These are phyloP conservation scores for Malassezia sp. DNA, from an alignment of 1,284 basidiomycete species.

Conservation along the genomic window DNA sequence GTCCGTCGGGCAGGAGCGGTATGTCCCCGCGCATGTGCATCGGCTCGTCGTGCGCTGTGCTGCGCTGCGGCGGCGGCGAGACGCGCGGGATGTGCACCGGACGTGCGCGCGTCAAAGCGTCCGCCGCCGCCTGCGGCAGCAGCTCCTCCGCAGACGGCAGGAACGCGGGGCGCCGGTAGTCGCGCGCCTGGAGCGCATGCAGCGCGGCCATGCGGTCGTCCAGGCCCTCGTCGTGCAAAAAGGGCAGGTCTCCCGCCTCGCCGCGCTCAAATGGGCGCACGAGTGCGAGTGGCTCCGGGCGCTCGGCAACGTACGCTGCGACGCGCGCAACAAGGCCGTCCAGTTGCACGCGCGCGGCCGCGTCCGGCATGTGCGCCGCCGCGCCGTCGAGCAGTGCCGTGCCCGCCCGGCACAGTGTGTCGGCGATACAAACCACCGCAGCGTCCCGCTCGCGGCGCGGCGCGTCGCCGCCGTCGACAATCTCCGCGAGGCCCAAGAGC, in stretches of 20 bases:
- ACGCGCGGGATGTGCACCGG: constrained; percentile 50
- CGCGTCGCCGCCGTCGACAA: constrained; percentile 78
- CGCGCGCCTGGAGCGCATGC: constrained; percentile 17
- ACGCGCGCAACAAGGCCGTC: constrained; percentile 33
- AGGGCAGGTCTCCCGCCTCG: too few relatives aligned
- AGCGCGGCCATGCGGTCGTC: constrained; percentile 31
- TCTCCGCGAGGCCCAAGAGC: constrained; percentile 67
- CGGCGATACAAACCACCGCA: constrained; percentile 72
- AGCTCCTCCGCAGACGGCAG: constrained; percentile 32
- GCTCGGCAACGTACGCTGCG: constrained; percentile 23
- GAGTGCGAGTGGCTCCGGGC: constrained; percentile 28
- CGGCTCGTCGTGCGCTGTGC: constrained; percentile 10
- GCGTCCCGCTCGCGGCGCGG: constrained; percentile 4
- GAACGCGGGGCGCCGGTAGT: constrained; percentile 27
- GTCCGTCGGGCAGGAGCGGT: background rate
- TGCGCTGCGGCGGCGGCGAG: constrained; percentile 18
- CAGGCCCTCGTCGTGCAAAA: constrained; percentile 34
- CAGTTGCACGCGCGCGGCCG: constrained; percentile 16
- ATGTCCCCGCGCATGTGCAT: background rate
- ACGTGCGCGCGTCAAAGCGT: constrained; percentile 16
- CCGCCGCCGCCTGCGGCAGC: constrained; percentile 31
- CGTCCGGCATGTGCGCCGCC: constrained; percentile 10
- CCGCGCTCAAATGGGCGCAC: constrained; percentile 25
- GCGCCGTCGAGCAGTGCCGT: constrained; percentile 22
- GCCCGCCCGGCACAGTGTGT: constrained; percentile 55